These are phyloP conservation scores for Boletus vinaceobasis DNA, from an alignment of 768 basidiomycete genomes.

Conservation along the genomic window DNA sequence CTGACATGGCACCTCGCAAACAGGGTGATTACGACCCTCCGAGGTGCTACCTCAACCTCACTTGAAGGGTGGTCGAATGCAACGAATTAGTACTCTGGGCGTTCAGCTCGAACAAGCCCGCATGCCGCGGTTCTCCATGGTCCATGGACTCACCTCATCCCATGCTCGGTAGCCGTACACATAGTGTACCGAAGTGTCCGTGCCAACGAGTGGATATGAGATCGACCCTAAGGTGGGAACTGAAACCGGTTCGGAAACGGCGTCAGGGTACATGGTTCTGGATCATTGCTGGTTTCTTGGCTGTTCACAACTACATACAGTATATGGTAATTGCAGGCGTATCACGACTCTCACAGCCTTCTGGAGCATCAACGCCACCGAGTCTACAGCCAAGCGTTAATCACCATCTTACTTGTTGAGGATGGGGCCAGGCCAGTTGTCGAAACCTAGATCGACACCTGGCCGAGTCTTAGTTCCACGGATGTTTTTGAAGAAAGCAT, in stretches of 20 bases:
- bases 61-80: not conserved
- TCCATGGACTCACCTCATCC: not conserved
- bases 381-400: not conserved
- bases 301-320: not conserved
- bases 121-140: not conserved
- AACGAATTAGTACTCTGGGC: not conserved
- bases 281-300: not conserved
- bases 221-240: not conserved
- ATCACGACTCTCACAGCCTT: not conserved
- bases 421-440: constrained; percentile 47
- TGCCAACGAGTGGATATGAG: not conserved
- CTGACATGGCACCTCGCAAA: not conserved
- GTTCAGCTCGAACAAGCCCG: not conserved
- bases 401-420: constrained; percentile 1
- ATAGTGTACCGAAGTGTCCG: not conserved
- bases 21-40: not conserved
- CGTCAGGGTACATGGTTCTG: not conserved
- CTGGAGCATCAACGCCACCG: not conserved
- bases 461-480: constrained; percentile 13
- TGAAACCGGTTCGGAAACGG: not conserved
- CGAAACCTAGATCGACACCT: constrained; percentile 69
- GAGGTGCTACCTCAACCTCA: not conserved
- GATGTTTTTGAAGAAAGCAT: not conserved
- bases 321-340: not conserved
- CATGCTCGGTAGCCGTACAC: not conserved